Percentiles rank a stretch among this genome's conserved stretches.
Evolutionary conservation across 2,329 filamentous ascomycete species (phyloP).

Genomic region (Neoscytalidium dimidiatum): DNA sequence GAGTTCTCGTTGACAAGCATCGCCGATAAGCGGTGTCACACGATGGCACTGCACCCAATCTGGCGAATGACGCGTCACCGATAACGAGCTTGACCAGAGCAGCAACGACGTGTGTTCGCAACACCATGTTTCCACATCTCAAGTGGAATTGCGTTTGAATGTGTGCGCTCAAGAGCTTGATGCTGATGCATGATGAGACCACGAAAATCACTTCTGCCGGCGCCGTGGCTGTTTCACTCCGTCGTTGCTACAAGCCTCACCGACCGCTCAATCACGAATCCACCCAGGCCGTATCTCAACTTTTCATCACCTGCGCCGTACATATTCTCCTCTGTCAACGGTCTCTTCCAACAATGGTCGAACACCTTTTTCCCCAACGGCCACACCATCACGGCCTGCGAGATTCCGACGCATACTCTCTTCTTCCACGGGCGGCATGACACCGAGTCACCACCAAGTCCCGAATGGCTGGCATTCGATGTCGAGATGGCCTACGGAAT

Average conservation of each 20-base stretch:
- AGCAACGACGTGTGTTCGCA: not conserved
- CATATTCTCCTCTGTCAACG: constrained; percentile 51
- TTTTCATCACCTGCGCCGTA: constrained; percentile 52
- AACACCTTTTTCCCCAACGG: constrained; percentile 56
- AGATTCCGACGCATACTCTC: constrained; percentile 49
- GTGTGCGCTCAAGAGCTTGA: not conserved
- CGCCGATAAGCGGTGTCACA: not conserved
- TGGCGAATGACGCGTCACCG: constrained; percentile 19
- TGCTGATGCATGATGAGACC: not conserved
- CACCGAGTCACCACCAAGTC: constrained; percentile 44
- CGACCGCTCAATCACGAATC: not conserved
- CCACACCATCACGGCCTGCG: constrained; percentile 50
- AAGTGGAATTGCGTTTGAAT: not conserved
- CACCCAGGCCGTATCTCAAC: constrained; percentile 36
- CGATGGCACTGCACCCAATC: not conserved
- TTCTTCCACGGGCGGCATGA: constrained; percentile 53
- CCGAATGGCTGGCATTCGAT: constrained; percentile 57
- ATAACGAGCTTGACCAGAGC: not conserved
- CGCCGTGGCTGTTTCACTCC: not conserved
- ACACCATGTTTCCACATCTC: not conserved
- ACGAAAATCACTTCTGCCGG: too few species aligned
- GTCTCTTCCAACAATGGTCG: constrained; percentile 52
- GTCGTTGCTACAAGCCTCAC: not conserved
- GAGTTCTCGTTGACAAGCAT: too few species aligned
- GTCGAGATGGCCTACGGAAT: constrained; percentile 58